Evolutionary conservation across 2,329 filamentous ascomycete genomes (phyloP).

Genomic region (Dactylonectria macrodidyma): DNA sequence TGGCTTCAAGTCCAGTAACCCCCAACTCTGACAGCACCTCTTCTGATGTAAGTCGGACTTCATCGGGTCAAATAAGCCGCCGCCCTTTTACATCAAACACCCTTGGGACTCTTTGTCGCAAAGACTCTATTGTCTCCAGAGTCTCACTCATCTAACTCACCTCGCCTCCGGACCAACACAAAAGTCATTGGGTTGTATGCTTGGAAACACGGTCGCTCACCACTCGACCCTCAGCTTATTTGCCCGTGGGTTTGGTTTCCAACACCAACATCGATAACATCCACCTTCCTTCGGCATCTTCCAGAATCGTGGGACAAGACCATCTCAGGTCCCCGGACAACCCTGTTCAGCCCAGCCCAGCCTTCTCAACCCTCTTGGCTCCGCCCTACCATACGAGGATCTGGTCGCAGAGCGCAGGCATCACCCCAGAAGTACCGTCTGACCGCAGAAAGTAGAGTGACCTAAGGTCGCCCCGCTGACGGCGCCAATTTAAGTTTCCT

Average conservation of each 20-base stretch:
- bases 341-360: conserved; percentile 45
- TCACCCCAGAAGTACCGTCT: conserved; percentile 51
- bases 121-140: conserved; percentile 27
- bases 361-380: conserved; percentile 44
- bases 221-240: conserved; percentile 30
- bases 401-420: conserved; percentile 48
- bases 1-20: conserved; percentile 28
- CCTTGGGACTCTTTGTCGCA: conserved; percentile 20
- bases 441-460: conserved; percentile 54
- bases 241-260: conserved; percentile 18
- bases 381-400: conserved; percentile 49
- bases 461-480: conserved; percentile 51
- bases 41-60: conserved; percentile 37
- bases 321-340: conserved; percentile 42
- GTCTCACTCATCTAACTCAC: conserved; percentile 24
- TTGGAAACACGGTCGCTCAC: conserved; percentile 25
- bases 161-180: conserved; percentile 21
- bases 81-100: conserved; percentile 22
- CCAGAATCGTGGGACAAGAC: conserved; percentile 17
- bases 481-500: conserved; percentile 50
- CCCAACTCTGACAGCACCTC: conserved; percentile 35
- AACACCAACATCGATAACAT: conserved; percentile 12
- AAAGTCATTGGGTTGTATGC: conserved; percentile 20
- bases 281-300: conserved; percentile 19
- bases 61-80: conserved; percentile 24